phyloP scores from a whole-genome alignment of 2,329 filamentous ascomycete species.

The Diaporthe aspalathi region DNA sequence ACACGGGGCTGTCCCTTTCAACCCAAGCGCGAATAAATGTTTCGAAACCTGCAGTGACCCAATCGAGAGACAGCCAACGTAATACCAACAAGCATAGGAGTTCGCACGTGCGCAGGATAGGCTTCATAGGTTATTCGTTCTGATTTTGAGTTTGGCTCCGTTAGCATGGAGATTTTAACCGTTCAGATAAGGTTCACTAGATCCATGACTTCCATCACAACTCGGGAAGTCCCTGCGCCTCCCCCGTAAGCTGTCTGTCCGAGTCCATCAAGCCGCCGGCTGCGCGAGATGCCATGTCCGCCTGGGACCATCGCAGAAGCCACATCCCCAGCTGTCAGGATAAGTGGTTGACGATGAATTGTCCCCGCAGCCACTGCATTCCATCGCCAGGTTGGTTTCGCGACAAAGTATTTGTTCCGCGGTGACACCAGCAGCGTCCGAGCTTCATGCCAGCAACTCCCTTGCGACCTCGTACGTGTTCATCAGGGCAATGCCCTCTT shows the following conservation, averaged over 20 bases:
- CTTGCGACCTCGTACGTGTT: slow-evolving; percentile 52
- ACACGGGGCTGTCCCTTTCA: slow-evolving; percentile 13
- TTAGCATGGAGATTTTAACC: background rate
- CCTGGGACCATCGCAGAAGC: slow-evolving; percentile 17
- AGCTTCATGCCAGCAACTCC: slow-evolving; percentile 48
- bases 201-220: background rate
- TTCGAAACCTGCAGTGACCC: slow-evolving; percentile 23
- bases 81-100: slow-evolving; percentile 5
- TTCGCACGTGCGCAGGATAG: background rate
- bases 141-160: slow-evolving; percentile 3
- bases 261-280: slow-evolving; percentile 2
- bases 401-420: background rate
- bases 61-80: background rate
- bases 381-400: background rate
- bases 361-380: slow-evolving; percentile 3
- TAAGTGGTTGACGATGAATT: background rate
- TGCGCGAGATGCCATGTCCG: slow-evolving; percentile 3
- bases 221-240: slow-evolving; percentile 5
- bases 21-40: slow-evolving; percentile 1
- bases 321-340: slow-evolving; percentile 3
- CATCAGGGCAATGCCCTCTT: slow-evolving; percentile 58
- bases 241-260: background rate
- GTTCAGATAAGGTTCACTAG: background rate
- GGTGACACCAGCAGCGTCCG: background rate
- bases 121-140: background rate